phyloP scores from a whole-genome alignment of 1,284 basidiomycete species.

The Coniferiporia weirii region DNA sequence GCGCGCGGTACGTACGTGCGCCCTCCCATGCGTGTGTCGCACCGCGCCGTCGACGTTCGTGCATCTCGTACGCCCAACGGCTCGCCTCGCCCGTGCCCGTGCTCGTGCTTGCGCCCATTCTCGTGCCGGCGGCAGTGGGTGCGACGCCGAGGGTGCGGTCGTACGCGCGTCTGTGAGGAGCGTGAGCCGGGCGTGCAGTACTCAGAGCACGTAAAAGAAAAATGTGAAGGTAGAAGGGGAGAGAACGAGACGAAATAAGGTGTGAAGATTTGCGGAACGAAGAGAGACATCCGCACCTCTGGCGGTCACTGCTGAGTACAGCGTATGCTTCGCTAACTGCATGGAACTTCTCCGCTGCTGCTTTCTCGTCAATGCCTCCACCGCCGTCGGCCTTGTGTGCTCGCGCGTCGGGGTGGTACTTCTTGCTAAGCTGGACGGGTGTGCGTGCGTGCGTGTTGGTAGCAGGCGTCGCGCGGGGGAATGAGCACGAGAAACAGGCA shows the following conservation, averaged over 20 bases:
- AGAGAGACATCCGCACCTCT: constrained; percentile 32
- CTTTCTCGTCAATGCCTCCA: background rate
- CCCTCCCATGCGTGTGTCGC: constrained; percentile 39
- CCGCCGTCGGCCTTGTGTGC: constrained; percentile 29
- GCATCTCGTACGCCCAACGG: constrained; percentile 9
- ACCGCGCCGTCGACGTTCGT: constrained; percentile 26
- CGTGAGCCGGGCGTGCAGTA: no score
- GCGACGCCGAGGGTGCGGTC: constrained; percentile 27
- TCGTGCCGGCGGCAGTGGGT: constrained; percentile 1
- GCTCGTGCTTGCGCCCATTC: no score
- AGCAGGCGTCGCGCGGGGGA: background rate
- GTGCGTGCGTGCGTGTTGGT: no score
- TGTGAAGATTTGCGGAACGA: background rate
- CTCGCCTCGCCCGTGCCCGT: constrained; percentile 23
- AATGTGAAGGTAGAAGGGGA: background rate
- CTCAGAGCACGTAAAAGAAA: no score
- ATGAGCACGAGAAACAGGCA: background rate
- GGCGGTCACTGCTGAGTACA: constrained; percentile 41
- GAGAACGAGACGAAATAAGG: background rate
- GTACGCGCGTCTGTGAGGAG: constrained; percentile 29
- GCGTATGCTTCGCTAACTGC: constrained; percentile 45
- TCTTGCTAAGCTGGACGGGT: constrained; percentile 33
- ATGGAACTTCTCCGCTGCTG: constrained; percentile 39
- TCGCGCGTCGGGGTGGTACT: constrained; percentile 41
- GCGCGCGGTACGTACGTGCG: constrained; percentile 23